Evolutionary conservation across 2,329 filamentous ascomycete species (phyloP).

Genomic region (Phialophora chinensis): DNA sequence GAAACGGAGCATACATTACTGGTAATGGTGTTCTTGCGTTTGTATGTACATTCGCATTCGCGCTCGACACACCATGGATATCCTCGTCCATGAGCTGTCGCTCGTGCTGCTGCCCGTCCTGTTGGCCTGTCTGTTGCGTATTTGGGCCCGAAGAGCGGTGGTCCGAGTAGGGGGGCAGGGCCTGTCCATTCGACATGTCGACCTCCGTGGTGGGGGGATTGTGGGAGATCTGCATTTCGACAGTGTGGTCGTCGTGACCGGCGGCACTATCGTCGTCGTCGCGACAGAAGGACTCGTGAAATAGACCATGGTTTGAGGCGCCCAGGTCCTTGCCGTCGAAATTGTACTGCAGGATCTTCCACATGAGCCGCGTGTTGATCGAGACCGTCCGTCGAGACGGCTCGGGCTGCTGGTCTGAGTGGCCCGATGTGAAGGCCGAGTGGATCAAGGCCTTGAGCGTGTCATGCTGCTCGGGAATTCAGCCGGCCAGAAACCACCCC

Average conservation of each 20-base stretch:
- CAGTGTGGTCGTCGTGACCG: constrained; percentile 30
- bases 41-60: background rate
- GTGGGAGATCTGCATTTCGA: constrained; percentile 45
- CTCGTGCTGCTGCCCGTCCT: constrained; percentile 13
- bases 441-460: constrained; percentile 40
- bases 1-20: constrained; percentile 27
- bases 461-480: constrained; percentile 37
- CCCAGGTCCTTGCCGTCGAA: constrained; percentile 24
- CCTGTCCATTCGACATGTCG: constrained; percentile 43
- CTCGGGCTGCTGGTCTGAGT: constrained; percentile 24
- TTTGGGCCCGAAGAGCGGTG: constrained; percentile 1
- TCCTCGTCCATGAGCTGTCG: background rate
- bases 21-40: constrained; percentile 3
- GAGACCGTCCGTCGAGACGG: constrained; percentile 40
- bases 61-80: background rate
- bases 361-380: constrained; percentile 44
- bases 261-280: constrained; percentile 2
- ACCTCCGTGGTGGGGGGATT: constrained; percentile 38
- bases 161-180: constrained; percentile 42
- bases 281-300: constrained; percentile 39
- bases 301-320: constrained; percentile 36
- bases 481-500: background rate
- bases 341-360: constrained; percentile 43
- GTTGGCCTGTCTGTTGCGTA: constrained; percentile 20
- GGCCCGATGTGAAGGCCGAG: constrained; percentile 39